phyloP scores from a whole-genome alignment of 495 filamentous ascomycete genomes.

The Poronia punctata region DNA sequence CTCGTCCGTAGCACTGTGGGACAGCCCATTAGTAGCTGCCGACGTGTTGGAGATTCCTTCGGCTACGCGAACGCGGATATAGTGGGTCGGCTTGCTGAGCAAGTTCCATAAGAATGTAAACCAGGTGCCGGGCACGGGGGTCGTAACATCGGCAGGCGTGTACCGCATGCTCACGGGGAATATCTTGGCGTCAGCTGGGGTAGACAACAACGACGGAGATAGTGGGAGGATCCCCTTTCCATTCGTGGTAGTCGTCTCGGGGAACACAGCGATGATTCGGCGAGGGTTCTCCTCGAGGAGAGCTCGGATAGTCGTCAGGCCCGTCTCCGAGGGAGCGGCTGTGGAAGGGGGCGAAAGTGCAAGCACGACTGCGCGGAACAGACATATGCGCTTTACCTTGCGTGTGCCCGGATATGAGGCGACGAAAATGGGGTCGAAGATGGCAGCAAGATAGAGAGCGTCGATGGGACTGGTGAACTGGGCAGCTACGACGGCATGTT shows the following conservation, averaged over 20 bases:
- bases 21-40: conserved; percentile 20
- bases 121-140: conserved; percentile 71
- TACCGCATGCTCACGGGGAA: conserved; percentile 89
- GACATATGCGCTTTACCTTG: conserved; percentile 66
- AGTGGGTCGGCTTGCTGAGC: conserved; percentile 78
- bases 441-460: conserved; percentile 87
- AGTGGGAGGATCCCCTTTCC: conserved; percentile 84
- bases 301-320: conserved; percentile 51
- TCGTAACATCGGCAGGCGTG: conserved; percentile 80
- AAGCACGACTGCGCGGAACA: conserved; percentile 63
- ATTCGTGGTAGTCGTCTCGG: conserved; percentile 91
- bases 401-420: conserved; percentile 65
- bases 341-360: conserved; percentile 60
- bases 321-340: conserved; percentile 30
- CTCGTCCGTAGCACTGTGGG: conserved; percentile 20
- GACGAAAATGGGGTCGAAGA: conserved; percentile 94
- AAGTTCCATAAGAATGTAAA: conserved; percentile 73
- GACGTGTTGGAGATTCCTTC: conserved; percentile 51
- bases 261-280: conserved; percentile 75
- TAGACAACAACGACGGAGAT: conserved; percentile 61
- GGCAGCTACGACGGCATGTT: conserved; percentile 70
- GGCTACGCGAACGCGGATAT: conserved; percentile 82
- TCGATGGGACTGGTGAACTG: conserved; percentile 91
- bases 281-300: conserved; percentile 62
- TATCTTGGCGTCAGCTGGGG: conserved; percentile 58